Base-by-base conservation (phyloP, 352 stramenopile genomes). In the Phytophthora cactorum region DNA sequence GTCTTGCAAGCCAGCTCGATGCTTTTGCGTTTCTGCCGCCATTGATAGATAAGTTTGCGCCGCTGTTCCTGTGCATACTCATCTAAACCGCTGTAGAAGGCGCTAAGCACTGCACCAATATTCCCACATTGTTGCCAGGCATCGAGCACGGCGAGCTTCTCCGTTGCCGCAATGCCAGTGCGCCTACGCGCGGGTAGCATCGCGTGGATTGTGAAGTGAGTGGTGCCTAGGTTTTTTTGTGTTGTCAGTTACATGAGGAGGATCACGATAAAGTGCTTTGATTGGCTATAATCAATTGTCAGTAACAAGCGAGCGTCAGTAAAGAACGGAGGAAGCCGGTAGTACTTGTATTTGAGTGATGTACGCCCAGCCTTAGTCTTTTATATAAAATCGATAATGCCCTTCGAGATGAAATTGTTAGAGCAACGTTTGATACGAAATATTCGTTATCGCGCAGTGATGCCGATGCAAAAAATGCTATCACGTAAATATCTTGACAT, bases 271-370 rank as follows among this genome's bases (percentile, higher is more conserved):
- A 27, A 9, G 41, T 27, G 1, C 5, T 27, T 47, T 47, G 41
- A 47, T 47, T 27, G 41, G 41, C 41, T 47, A 10, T 47, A 47
- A 47, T 27, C 14, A 3, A 10, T 47, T 47, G 41, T 27, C 41
- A 47, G 41, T 47, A 27, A 47, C 25, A 47, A 34, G 41, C 41
- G 41, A 47, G 14, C 41, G 41, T 47, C 41, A 47, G 41, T 27
- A 47, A 47, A 47, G 29, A 47, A 28, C 41, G 41, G 41, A 47
- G 41, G 41, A 47, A 25, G 41, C 41, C 41, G 41, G 41, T 34
- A 34, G 7, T 7, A 34, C 22, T 22, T 22, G 22, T 22, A 22
- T 22, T 22, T 22, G 22, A 22, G 22, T 22, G 0, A 22, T 22
- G 22, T 22, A 22, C 22, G 0, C 22, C 22, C 22, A 22, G 22